A percentile compares a stretch with the other conserved stretches of the same genome.
These are phyloP conservation scores for Tetramitus jugosus DNA, from an alignment of 208 protist genomes.

Conservation along the genomic window DNA sequence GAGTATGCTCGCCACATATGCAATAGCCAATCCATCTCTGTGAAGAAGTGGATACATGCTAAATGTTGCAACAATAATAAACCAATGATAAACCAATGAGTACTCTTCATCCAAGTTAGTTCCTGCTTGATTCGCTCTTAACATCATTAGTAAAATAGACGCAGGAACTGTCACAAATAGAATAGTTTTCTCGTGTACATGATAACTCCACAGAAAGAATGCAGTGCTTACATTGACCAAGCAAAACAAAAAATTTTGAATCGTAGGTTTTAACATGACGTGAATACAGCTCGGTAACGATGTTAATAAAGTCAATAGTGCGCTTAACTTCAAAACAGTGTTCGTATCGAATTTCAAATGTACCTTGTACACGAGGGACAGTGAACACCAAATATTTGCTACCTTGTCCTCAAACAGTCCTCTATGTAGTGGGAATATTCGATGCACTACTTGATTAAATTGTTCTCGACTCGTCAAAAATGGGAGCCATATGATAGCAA, in stretches of 20 bases:
- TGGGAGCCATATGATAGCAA: conserved; percentile 39
- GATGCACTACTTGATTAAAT: conserved; percentile 46
- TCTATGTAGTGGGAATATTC: conserved; percentile 69
- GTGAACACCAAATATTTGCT: conserved; percentile 74
- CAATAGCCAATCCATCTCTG: conserved; percentile 45
- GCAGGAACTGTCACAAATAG: conserved; percentile 39
- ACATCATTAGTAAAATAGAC: conserved; percentile 26
- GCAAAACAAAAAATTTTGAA: conserved; percentile 32
- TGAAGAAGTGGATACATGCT: conserved; percentile 57
- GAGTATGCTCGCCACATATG: conserved; percentile 36
- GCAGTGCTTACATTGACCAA: conserved; percentile 42
- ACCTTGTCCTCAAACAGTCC: conserved; percentile 83
- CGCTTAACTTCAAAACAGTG: conserved; percentile 19
- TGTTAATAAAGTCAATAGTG: conserved; percentile 37
- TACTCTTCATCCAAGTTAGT: too few species aligned
- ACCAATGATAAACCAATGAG: not conserved
- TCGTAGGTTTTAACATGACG: conserved; percentile 21
- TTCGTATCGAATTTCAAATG: not conserved
- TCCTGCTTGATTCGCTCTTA: too few species aligned
- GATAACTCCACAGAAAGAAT: conserved; percentile 73
- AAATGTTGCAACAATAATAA: conserved; percentile 24
- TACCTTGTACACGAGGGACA: conserved; percentile 48
- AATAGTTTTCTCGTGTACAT: conserved; percentile 72
- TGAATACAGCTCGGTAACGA: conserved; percentile 32
- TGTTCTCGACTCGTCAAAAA: conserved; percentile 22